Conservation (phyloP, 2,329 filamentous ascomycete species). For the Coniochaeta sp. region DNA sequence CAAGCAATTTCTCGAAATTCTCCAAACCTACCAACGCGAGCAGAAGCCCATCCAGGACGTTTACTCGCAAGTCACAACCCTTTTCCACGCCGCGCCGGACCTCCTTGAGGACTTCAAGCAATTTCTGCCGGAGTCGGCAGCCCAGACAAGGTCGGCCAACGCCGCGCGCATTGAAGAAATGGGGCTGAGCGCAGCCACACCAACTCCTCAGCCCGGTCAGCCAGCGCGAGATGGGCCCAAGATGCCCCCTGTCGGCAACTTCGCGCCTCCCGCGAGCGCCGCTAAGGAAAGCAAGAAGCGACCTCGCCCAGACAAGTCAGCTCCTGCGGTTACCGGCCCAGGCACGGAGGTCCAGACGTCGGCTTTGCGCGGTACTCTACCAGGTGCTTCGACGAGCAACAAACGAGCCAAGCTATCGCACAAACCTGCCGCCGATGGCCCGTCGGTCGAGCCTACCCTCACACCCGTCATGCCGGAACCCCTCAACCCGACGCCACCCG, state of each 20-base stretch:
- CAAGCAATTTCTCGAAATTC: constrained; percentile 96
- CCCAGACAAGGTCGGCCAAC: constrained; percentile 50
- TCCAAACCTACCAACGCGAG: constrained; percentile 96
- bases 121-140: constrained; percentile 83
- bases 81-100: constrained; percentile 91
- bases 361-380: constrained; percentile 26
- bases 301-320: constrained; percentile 52
- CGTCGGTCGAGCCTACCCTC: constrained; percentile 74
- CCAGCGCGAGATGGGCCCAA: constrained; percentile 56
- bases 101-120: constrained; percentile 98
- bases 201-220: constrained; percentile 48
- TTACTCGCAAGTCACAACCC: constrained; percentile 88
- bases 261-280: constrained; percentile 73
- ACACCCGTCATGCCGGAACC: constrained; percentile 85
- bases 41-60: constrained; percentile 98
- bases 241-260: constrained; percentile 91
- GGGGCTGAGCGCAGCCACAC: constrained; percentile 39
- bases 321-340: constrained; percentile 39
- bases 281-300: constrained; percentile 90
- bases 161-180: constrained; percentile 60
- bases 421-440: constrained; percentile 51
- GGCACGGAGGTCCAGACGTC: constrained; percentile 34
- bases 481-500: constrained; percentile 65
- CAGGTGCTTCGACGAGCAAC: constrained; percentile 24
- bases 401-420: constrained; percentile 73